Evolutionary conservation across 2,329 filamentous ascomycete genomes (phyloP), one percentile per base, ranked within the genome.

Genomic region (Aspergillus luchuensis): DNA sequence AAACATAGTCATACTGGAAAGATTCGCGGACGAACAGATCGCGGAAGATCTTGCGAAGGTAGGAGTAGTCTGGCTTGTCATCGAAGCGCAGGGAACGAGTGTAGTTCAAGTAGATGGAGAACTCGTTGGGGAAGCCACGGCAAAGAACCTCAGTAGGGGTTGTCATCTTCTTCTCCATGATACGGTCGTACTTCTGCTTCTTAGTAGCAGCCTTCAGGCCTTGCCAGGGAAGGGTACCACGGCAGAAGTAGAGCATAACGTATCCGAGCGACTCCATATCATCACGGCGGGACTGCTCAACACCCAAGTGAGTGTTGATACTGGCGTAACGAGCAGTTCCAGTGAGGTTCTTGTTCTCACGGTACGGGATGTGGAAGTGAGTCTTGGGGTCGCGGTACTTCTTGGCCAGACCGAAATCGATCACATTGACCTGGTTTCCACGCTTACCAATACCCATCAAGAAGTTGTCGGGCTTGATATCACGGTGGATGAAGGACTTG

Each of bases 151-250:
- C 94, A 71, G 94, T 98, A 8, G 95, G 93, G 3, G 95, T 99
- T 13, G 95, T 99, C 95, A 98, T 98, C 91, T 99, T 99, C 89
- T 99, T 99, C 86, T 99, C 95, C 94, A 98, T 98, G 82, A 99
- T 99, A 67, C 94, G 89, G 82, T 99, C 95, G 77, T 99, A 98
- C 85, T 99, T 99, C 84, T 98, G 94, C 89, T 97, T 97, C 89
- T 97, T 97, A 69, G 93, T 97, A 71, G 94, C 94, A 82, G 94
- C 94, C 87, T 97, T 97, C 58, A 97, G 85, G 59, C 95, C 95
- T 84, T 99, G 95, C 95, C 95, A 99, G 64, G 95, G 95, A 60
- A 99, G 92, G 66, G 93, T 97, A 66, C 95, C 95, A 80, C 95
- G 94, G 85, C 94, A 98, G 84, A 99, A 99, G 86, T 99, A 99